Percentiles rank a stretch among this genome's conserved stretches.
Evolutionary conservation across 768 basidiomycete genomes (phyloP).

Genomic region (Tricholoma bakamatsutake): DNA sequence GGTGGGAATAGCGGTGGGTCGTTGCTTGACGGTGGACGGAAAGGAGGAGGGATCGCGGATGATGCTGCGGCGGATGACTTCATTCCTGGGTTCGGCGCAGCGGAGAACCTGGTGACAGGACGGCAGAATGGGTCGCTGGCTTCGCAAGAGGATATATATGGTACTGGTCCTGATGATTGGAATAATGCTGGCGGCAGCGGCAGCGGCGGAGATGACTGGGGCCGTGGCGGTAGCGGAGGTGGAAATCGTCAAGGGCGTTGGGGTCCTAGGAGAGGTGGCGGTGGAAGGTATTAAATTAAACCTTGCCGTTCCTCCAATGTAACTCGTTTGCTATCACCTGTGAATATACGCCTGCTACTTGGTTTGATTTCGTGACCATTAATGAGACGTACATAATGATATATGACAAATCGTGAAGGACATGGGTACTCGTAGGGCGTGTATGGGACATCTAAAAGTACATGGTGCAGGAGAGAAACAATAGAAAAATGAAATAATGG

Average conservation of each 20-base stretch:
- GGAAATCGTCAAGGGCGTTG: constrained; percentile 22
- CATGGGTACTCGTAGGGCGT: not conserved
- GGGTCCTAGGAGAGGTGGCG: constrained; percentile 21
- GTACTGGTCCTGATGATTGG: constrained; percentile 31
- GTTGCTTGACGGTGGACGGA: constrained; percentile 14
- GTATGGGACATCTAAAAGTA: constrained; percentile 1
- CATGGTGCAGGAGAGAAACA: not conserved
- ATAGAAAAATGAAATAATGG: not conserved
- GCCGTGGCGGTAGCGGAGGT: constrained; percentile 22
- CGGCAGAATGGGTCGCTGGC: constrained; percentile 27
- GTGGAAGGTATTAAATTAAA: constrained; percentile 13
- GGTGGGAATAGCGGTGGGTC: constrained; percentile 10
- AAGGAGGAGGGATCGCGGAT: constrained; percentile 16
- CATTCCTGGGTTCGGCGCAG: constrained; percentile 59
- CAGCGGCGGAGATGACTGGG: constrained; percentile 23
- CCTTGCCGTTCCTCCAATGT: not conserved
- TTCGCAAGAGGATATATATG: constrained; percentile 48
- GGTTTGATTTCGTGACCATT: not conserved
- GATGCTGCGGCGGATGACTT: constrained; percentile 44
- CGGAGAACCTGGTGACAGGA: constrained; percentile 14
- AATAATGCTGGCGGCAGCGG: constrained; percentile 28
- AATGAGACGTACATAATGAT: not conserved
- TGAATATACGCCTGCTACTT: not conserved
- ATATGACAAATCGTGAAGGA: not conserved
- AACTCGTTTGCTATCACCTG: not conserved